Evolutionary conservation across 2,329 filamentous ascomycete genomes (phyloP), one percentile per base, ranked within the genome.

Genomic region (Trichoderma simmonsii): DNA sequence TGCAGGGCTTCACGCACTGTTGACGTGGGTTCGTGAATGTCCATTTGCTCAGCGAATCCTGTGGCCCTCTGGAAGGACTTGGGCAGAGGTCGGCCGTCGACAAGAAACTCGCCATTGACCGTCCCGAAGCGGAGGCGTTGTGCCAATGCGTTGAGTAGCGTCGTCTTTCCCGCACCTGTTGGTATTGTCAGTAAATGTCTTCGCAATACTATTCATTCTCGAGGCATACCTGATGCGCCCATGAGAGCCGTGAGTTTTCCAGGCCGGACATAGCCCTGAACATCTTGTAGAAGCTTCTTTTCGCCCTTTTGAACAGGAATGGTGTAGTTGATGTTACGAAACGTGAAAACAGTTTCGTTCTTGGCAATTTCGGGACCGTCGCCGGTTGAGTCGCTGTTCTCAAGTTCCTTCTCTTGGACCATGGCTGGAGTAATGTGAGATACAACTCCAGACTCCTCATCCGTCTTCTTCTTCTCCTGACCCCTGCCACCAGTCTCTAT

Each of bases 241-340:
- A 95, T 95, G 0, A 95, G 85, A 9, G 92, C 93, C 11, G 92
- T 95, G 64, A 95, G 82, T 67, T 92, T 94, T 36, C 93, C 93
- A 1, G 93, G 93, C 73, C 93, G 92, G 57, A 96, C 92, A 85
- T 91, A 95, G n/a, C 93, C 93, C 76, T 95, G 90, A 1, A 95
- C 91, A 73, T 94, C 86, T 73, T 94, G 88, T 24, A 96, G 83
- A 69, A 96, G 87, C 63, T 90, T 88, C 24, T 92, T 87, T n/a
- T 87, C 82, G 65, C 93, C 88, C 3, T 86, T 85, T 77, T 93
- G 92, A 73, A 81, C 82, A 12, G 83, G 83, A 2, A 86, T 85
- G 0, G 81, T 85, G 73, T 87, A 88, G 64, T 85, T 84, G 71
- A 88, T 81, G 56, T 86, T 79, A 73, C 83, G 82, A 71, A 86